phyloP scores from a whole-genome alignment of 495 filamentous ascomycete species.

The Bacidia gigantensis region DNA sequence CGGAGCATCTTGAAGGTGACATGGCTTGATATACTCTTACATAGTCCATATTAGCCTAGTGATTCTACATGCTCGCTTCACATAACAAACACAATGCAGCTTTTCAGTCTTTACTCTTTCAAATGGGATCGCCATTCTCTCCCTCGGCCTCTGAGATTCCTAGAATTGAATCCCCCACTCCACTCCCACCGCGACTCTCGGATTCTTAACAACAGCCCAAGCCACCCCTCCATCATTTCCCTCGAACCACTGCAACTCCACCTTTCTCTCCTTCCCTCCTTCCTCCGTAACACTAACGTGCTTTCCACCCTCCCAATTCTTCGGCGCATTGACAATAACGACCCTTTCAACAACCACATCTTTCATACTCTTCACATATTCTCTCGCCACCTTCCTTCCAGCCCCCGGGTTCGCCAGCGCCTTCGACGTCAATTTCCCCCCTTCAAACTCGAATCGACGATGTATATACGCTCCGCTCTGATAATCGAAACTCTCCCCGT shows the following conservation, averaged over 20 bases:
- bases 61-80: too few species aligned
- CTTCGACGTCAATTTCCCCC: conserved; percentile 34
- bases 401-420: conserved; percentile 37
- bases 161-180: conserved; percentile 70
- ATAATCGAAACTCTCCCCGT: conserved; percentile 86
- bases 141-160: background rate
- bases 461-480: conserved; percentile 75
- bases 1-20: background rate
- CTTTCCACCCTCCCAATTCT: conserved; percentile 53
- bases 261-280: conserved; percentile 42
- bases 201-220: conserved; percentile 71
- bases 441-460: conserved; percentile 48
- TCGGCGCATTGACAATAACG: conserved; percentile 63
- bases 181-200: conserved; percentile 59
- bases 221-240: conserved; percentile 44
- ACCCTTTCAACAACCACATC: conserved; percentile 69
- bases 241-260: conserved; percentile 43
- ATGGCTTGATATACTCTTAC: background rate
- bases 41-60: too few species aligned
- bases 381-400: conserved; percentile 49
- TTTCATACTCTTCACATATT: conserved; percentile 63
- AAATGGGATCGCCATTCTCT: too few species aligned
- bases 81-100: too few species aligned
- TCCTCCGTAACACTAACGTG: conserved; percentile 56
- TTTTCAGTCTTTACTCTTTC: too few species aligned